Base-by-base conservation (phyloP, 1,139 yeast genomes). In the Sugiyamaella novakii region DNA sequence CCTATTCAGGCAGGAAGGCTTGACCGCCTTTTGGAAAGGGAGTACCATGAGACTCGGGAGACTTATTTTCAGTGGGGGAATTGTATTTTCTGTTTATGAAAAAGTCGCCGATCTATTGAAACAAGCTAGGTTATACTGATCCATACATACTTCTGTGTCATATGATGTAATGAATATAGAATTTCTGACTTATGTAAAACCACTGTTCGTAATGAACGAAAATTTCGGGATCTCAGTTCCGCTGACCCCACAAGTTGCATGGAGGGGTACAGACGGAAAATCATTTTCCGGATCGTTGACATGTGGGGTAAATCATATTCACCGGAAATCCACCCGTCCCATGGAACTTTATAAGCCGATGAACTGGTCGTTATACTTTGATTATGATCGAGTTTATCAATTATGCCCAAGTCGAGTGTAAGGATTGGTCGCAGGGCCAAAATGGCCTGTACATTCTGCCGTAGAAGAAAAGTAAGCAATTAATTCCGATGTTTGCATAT, bases 41-140 rank as follows among this genome's bases (percentile, higher is more conserved):
- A 96, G 97, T 33, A 89, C 97, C 1, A 97, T 97, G 44, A 77
- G 98, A 65, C 74, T 91, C 56, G 98, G 97, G 2, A 78, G 98
- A 61, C 76, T 91, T 63, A 81, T 89, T 34, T 75, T 91, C 63
- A 84, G 95, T 71, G 97, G 97, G 50, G 97, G 97, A 60, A 89
- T 89, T 58, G 96, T 89, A 12, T 89, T 89, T 69, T 88, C 96
- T 27, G 86, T 89, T 50, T 89, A 89, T 67, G 97, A 89, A 65
- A 86, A 87, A 70, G 84, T 88, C 73, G 73, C 88, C 69, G 79
- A 77, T 24, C 56, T 85, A 14, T 65, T 86, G 64, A 47, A n/a
- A n/a, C n/a, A n/a, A n/a, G n/a, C n/a, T n/a, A n/a, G n/a, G n/a
- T n/a, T n/a, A n/a, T n/a, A n/a, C n/a, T n/a, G n/a, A n/a, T n/a